Evolutionary conservation across 345 rosid genomes (phyloP).

Genomic region (Syzygium grande): DNA sequence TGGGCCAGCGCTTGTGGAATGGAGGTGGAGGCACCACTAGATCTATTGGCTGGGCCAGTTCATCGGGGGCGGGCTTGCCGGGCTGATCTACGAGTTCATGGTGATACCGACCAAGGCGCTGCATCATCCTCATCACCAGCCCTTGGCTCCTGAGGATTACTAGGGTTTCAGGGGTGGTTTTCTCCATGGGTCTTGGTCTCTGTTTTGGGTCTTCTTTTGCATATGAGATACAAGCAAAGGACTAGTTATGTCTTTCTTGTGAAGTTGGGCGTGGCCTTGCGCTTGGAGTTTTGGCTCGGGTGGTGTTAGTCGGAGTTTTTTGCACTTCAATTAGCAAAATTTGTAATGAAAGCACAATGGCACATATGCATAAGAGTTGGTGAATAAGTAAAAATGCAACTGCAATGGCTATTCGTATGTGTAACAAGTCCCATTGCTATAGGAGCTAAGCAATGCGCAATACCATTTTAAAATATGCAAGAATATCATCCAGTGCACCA

Average conservation of each 20-base stretch:
- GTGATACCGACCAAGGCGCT: conserved; percentile 38
- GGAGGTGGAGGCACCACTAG: conserved; percentile 59
- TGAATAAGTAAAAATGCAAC: neutral
- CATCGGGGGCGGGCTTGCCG: conserved; percentile 34
- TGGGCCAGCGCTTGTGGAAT: conserved; percentile 40
- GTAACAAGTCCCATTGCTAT: neutral
- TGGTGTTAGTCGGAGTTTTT: neutral
- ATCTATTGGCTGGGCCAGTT: conserved; percentile 49
- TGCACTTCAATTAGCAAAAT: neutral
- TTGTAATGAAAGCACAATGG: neutral
- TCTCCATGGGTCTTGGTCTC: neutral
- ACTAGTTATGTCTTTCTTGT: neutral
- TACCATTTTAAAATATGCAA: neutral
- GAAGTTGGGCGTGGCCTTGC: neutral
- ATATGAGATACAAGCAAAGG: neutral
- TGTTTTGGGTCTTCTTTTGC: neutral
- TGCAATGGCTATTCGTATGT: neutral
- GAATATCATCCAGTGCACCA: neutral
- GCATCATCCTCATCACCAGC: conserved; percentile 45
- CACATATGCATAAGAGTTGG: neutral
- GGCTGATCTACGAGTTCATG: conserved; percentile 46
- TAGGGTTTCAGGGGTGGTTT: neutral
- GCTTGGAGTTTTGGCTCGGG: neutral
- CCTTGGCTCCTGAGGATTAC: conserved; percentile 82
- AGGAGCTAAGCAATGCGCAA: neutral